Evolutionary conservation across 129 eudicot species (phyloP).

Genomic region (Flaveria robusta): DNA sequence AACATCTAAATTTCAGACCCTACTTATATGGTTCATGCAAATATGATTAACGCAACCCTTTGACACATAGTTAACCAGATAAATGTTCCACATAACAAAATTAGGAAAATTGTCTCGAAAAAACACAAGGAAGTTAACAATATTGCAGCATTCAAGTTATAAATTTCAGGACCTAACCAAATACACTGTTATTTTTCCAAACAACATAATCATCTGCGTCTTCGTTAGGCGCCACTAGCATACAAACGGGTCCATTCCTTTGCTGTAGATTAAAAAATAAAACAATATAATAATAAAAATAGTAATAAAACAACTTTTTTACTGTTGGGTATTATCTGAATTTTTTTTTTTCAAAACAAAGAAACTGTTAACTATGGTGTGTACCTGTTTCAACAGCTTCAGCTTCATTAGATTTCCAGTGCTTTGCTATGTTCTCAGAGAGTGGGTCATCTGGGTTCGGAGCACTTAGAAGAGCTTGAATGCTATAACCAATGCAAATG

Average conservation of each 20-base stretch:
- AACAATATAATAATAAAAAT: not conserved
- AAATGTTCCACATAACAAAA: not conserved
- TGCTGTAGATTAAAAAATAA: slow-evolving; percentile 32
- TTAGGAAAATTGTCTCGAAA: slow-evolving; percentile 19
- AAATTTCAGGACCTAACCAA: slow-evolving; percentile 33
- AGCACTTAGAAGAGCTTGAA: slow-evolving; percentile 62
- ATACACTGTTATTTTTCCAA: slow-evolving; percentile 29
- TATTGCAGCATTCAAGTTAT: slow-evolving; percentile 27
- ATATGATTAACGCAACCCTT: not conserved
- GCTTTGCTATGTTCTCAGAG: slow-evolving; percentile 58
- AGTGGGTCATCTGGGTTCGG: slow-evolving; percentile 65
- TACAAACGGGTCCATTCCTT: slow-evolving; percentile 61
- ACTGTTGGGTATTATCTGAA: not conserved
- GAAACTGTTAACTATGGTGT: not conserved
- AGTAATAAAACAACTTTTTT: no score
- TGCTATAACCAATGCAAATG: slow-evolving; percentile 32
- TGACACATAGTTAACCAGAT: slow-evolving; percentile 14
- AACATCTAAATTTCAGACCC: not conserved
- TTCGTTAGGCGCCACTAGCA: slow-evolving; percentile 50
- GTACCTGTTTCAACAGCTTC: slow-evolving; percentile 63
- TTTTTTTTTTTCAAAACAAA: no score
- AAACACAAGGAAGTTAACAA: slow-evolving; percentile 31
- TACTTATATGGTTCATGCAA: not conserved
- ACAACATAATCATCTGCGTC: slow-evolving; percentile 14
- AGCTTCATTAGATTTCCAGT: slow-evolving; percentile 59